phyloP scores from a whole-genome alignment of 495 filamentous ascomycete genomes.

The Xylaria longipes region DNA sequence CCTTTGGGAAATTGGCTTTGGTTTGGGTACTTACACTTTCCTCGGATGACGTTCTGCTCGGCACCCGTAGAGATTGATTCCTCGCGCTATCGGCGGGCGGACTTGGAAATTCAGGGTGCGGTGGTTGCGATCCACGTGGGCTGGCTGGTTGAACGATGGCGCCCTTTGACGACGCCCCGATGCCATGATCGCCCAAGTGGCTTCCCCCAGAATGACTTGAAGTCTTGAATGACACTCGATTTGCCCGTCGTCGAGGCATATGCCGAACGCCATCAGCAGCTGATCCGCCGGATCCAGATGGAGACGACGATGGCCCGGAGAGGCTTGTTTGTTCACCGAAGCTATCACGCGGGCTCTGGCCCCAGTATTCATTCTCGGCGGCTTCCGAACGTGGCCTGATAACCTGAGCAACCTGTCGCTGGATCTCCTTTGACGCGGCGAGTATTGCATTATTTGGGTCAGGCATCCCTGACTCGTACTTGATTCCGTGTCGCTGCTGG shows the following conservation, averaged over 20 bases:
- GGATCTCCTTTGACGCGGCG: neutral
- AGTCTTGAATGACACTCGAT: neutral
- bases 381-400: neutral
- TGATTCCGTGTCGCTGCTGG: neutral
- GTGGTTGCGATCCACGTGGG: neutral
- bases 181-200: neutral
- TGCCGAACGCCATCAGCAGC: neutral
- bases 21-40: neutral
- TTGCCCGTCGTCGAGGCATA: neutral
- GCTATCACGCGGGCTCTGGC: neutral
- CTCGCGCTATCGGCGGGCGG: neutral
- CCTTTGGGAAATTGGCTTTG: neutral
- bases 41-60: neutral
- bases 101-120: neutral
- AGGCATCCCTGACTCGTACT: slow-evolving; percentile 5
- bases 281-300: neutral
- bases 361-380: neutral
- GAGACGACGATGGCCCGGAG: neutral
- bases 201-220: neutral
- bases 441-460: slow-evolving; percentile 8
- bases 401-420: neutral
- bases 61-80: neutral
- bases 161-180: neutral
- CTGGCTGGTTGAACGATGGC: neutral
- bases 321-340: neutral